These are phyloP conservation scores for Oenanthe javanica DNA, from an alignment of 140 eudicot genomes.

Conservation along the genomic window DNA sequence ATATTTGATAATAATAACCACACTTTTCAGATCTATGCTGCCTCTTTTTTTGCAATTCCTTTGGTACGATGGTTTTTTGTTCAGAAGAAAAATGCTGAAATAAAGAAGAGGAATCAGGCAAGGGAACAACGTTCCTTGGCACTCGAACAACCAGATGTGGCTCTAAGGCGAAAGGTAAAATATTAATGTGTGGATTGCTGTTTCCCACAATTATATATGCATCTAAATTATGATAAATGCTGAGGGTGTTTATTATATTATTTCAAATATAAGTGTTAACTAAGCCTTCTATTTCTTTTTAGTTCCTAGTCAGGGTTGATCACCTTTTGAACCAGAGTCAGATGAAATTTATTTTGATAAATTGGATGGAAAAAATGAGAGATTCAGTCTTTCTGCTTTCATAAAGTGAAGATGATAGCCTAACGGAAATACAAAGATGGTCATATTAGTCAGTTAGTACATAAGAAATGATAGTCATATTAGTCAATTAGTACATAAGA, in stretches of 20 bases:
- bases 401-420: neutral
- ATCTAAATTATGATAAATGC: neutral
- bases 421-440: neutral
- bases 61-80: slow-evolving; percentile 76
- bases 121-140: slow-evolving; percentile 66
- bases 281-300: neutral
- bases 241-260: neutral
- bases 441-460: no score
- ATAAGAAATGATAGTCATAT: neutral
- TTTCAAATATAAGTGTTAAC: neutral
- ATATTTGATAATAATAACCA: neutral
- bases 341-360: no score
- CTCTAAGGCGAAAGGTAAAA: slow-evolving; percentile 79
- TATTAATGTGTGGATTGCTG: neutral
- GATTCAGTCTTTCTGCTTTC: neutral
- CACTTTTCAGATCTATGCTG: slow-evolving; percentile 79
- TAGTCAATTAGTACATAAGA: neutral
- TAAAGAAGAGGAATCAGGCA: slow-evolving; percentile 62
- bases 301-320: neutral
- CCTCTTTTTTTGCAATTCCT: slow-evolving; percentile 93
- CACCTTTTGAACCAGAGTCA: neutral
- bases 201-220: neutral
- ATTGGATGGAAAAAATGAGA: neutral
- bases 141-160: slow-evolving; percentile 65
- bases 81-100: slow-evolving; percentile 54